Percentiles rank a stretch among this genome's conserved stretches.
Conservation (phyloP, 1,284 basidiomycete species). For the Heterobasidion parviporum region DNA sequence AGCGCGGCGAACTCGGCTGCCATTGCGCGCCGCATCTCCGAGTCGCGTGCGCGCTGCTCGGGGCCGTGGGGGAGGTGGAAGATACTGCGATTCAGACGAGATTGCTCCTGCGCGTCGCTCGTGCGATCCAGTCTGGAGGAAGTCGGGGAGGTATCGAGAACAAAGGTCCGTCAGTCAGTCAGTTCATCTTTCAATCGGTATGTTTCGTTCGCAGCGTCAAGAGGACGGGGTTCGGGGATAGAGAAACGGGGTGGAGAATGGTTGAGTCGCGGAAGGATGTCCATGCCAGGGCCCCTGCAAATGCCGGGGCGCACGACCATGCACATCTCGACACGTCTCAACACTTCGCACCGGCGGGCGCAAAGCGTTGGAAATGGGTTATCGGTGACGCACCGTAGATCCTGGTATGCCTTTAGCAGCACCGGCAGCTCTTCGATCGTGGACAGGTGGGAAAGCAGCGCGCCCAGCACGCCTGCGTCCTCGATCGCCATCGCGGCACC, state of each 20-base stretch:
- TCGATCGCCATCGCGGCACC: slow-evolving; percentile 65
- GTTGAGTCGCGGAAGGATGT: background rate
- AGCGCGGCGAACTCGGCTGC: slow-evolving; percentile 23
- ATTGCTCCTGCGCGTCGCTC: slow-evolving; percentile 35
- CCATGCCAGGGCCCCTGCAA: background rate
- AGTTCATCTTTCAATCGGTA: background rate
- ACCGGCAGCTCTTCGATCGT: slow-evolving; percentile 30
- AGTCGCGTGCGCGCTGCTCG: slow-evolving; percentile 41
- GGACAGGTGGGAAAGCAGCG: slow-evolving; percentile 42
- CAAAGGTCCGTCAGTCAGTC: background rate
- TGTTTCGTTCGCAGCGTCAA: background rate
- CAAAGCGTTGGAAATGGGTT: background rate
- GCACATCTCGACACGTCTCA: background rate
- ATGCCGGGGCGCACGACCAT: background rate
- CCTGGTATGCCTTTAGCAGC: slow-evolving; percentile 45
- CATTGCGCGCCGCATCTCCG: slow-evolving; percentile 41
- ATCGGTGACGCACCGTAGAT: slow-evolving; percentile 31
- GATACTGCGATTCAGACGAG: slow-evolving; percentile 40
- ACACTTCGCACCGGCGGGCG: background rate
- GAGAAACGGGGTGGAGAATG: background rate
- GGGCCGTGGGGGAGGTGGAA: slow-evolving; percentile 50
- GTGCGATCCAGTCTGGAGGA: slow-evolving; percentile 25
- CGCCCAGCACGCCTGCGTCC: slow-evolving; percentile 56
- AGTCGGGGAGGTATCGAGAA: background rate
- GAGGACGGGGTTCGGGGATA: too few species aligned